Conservation (phyloP, 768 basidiomycete genomes). For the Xerocomus potaroensis region DNA sequence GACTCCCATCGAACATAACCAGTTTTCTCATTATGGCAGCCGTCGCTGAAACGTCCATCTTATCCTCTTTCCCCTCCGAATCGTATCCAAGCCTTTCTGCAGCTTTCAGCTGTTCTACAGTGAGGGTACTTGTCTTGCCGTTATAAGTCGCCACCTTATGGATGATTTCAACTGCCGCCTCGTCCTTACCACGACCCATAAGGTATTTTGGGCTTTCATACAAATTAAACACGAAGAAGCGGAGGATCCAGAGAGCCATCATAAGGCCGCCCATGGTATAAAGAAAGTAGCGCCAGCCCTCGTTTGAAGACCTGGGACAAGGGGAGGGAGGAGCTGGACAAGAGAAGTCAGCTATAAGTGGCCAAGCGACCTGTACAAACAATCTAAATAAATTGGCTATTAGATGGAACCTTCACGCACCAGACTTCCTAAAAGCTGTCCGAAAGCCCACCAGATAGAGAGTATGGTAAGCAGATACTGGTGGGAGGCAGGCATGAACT, state of each 20-base stretch:
- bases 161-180: conserved; percentile 56
- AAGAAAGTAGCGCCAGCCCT: conserved; percentile 75
- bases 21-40: conserved; percentile 41
- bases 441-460: conserved; percentile 79
- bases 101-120: conserved; percentile 44
- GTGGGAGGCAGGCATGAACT: conserved; percentile 67
- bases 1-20: conserved; percentile 36
- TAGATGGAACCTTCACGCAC: conserved; percentile 23
- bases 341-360: conserved; percentile 64
- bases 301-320: conserved; percentile 52
- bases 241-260: conserved; percentile 55
- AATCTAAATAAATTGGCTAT: neutral
- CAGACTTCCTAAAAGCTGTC: conserved; percentile 59
- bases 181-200: conserved; percentile 63
- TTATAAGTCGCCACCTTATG: conserved; percentile 62
- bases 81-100: conserved; percentile 11
- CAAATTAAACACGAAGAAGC: conserved; percentile 64
- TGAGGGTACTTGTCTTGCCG: conserved; percentile 44
- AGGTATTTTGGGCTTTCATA: conserved; percentile 71
- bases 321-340: conserved; percentile 45
- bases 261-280: conserved; percentile 70
- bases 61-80: conserved; percentile 10
- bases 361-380: conserved; percentile 58
- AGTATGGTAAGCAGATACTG: conserved; percentile 74
- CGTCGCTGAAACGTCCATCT: conserved; percentile 32